Percentiles rank a stretch among this genome's conserved stretches.
Evolutionary conservation across 2,329 filamentous ascomycete species (phyloP).

Genomic region (Diaporthe sp.): DNA sequence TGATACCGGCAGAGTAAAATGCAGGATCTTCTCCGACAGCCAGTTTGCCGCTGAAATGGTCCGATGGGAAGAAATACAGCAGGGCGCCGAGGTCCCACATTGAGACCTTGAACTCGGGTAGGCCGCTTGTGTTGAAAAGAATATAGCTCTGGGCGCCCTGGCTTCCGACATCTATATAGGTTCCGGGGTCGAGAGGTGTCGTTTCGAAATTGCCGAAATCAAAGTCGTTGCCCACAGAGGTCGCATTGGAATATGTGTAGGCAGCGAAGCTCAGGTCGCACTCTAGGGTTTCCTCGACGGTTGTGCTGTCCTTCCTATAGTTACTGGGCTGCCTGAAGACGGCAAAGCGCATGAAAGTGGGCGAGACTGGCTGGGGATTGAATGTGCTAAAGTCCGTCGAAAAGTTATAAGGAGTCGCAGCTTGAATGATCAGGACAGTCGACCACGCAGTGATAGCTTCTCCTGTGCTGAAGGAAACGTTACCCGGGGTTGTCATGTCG

Average conservation of each 20-base stretch:
- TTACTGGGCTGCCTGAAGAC: not conserved
- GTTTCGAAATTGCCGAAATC: not conserved
- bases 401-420: not conserved
- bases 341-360: not conserved
- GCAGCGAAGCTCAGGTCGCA: conserved; percentile 17
- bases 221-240: conserved; percentile 8
- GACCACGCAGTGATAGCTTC: conserved; percentile 6
- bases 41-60: conserved; percentile 11
- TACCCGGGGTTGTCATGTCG: not conserved
- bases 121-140: conserved; percentile 5
- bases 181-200: not conserved
- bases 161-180: not conserved
- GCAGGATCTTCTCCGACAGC: not conserved
- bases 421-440: not conserved
- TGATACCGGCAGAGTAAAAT: not conserved
- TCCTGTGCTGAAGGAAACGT: not conserved
- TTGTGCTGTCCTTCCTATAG: not conserved
- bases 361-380: not conserved
- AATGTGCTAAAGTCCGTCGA: not conserved
- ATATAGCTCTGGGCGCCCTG: not conserved
- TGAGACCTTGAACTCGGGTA: not conserved
- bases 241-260: conserved; percentile 6
- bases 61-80: conserved; percentile 18
- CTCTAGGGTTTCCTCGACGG: conserved; percentile 15
- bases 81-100: conserved; percentile 22